These are phyloP conservation scores for Metarhizium album DNA, from an alignment of 2,329 filamentous ascomycete genomes.

Conservation along the genomic window DNA sequence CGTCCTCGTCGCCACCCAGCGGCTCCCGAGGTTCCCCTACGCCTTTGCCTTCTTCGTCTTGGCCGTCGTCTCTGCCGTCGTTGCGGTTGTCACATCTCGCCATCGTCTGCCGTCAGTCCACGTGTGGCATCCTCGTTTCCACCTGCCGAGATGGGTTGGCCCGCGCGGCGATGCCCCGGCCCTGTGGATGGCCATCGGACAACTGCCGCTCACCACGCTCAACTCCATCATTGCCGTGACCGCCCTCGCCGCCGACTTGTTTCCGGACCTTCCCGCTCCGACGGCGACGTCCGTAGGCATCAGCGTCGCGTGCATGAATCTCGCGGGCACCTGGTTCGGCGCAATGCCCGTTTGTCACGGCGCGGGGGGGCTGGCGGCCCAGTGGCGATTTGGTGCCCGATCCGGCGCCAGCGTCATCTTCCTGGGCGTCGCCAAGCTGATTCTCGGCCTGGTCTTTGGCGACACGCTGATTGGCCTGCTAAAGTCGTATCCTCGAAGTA, in stretches of 20 bases:
- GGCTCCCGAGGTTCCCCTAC: slow-evolving; percentile 60
- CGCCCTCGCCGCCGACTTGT: slow-evolving; percentile 65
- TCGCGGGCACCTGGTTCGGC: slow-evolving; percentile 81
- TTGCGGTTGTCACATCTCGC: slow-evolving; percentile 22
- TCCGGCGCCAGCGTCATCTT: slow-evolving; percentile 76
- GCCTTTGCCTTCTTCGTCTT: slow-evolving; percentile 61
- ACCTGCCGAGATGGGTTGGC: slow-evolving; percentile 24
- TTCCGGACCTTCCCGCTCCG: slow-evolving; percentile 57
- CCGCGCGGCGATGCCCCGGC: slow-evolving; percentile 19
- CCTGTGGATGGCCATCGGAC: slow-evolving; percentile 60
- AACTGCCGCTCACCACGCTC: slow-evolving; percentile 81
- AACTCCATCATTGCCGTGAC: slow-evolving; percentile 88
- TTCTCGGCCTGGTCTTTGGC: slow-evolving; percentile 66
- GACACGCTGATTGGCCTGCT: slow-evolving; percentile 63
- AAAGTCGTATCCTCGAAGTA: slow-evolving; percentile 58
- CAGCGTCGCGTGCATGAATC: slow-evolving; percentile 75
- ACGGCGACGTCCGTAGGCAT: slow-evolving; percentile 67
- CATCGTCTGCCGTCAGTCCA: slow-evolving; percentile 38
- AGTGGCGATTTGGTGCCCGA: slow-evolving; percentile 83
- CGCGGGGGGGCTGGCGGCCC: slow-evolving; percentile 79
- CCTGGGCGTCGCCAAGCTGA: slow-evolving; percentile 64
- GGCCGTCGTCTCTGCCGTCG: slow-evolving; percentile 54
- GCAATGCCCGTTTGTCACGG: slow-evolving; percentile 95
- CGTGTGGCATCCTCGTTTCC: slow-evolving; percentile 48
- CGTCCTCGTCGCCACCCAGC: slow-evolving; percentile 57